Conservation (phyloP, 2,329 filamentous ascomycete species). For the Trichophyton simii region DNA sequence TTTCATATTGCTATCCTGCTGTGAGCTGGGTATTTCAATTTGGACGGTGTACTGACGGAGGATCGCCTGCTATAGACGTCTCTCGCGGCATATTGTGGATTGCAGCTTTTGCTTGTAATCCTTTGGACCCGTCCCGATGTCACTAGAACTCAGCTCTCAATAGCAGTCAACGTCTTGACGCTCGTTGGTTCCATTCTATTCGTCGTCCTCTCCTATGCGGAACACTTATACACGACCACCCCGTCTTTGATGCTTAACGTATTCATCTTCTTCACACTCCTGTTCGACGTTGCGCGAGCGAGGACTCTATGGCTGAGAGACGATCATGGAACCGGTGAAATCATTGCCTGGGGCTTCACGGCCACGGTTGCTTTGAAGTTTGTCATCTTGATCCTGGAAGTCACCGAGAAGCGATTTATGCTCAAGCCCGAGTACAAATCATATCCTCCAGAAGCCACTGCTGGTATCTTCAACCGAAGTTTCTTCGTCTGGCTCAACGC, state of each 20-base stretch:
- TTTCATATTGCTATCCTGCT: background rate
- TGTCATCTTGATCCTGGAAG: slow-evolving; percentile 35
- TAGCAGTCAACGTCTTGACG: slow-evolving; percentile 23
- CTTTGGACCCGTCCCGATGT: slow-evolving; percentile 26
- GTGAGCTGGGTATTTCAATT: background rate
- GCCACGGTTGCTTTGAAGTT: slow-evolving; percentile 33
- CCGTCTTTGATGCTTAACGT: slow-evolving; percentile 38
- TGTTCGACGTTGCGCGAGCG: slow-evolving; percentile 36
- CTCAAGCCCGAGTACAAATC: slow-evolving; percentile 28
- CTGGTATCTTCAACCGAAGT: slow-evolving; percentile 37
- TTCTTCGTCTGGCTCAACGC: slow-evolving; percentile 45
- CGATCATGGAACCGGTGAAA: slow-evolving; percentile 18
- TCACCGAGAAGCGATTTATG: slow-evolving; percentile 33
- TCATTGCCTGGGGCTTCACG: slow-evolving; percentile 33
- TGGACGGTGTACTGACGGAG: background rate
- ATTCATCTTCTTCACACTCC: slow-evolving; percentile 35
- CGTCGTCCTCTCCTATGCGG: slow-evolving; percentile 33
- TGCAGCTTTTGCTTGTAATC: slow-evolving; percentile 28
- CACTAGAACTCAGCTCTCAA: slow-evolving; percentile 23
- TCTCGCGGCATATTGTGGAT: slow-evolving; percentile 22
- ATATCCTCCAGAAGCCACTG: slow-evolving; percentile 41
- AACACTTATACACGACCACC: slow-evolving; percentile 34
- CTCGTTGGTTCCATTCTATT: slow-evolving; percentile 23
- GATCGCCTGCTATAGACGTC: slow-evolving; percentile 15
- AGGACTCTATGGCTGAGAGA: slow-evolving; percentile 34